Evolutionary conservation across 2,329 filamentous ascomycete species (phyloP), one percentile per base, ranked within the genome.

Genomic region (Neurospora crassa): DNA sequence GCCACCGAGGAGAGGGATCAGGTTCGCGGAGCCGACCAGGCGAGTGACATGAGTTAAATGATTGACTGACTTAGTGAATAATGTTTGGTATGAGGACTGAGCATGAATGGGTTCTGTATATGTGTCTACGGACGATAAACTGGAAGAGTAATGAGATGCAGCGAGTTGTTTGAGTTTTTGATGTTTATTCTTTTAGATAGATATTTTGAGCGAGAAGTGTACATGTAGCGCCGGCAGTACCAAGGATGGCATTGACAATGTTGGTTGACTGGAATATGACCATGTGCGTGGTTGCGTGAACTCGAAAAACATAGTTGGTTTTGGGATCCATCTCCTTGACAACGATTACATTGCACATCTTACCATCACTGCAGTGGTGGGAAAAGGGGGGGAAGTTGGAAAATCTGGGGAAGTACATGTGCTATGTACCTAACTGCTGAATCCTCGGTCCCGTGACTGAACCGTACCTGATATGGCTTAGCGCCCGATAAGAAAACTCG

Each of bases 11-110:
- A 84, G 85, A 47, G 87, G 87, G 3, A 90, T 91, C 73, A 82
- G 88, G 34, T 91, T 91, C 77, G 89, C 88, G 3, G 88, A 90
- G 34, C 76, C 74, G 20, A 79, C 81, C 7, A 73, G 68, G 3
- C 72, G 69, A n/a, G 74, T 59, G 68, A 68, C 69, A 67, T 42
- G 63, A 69, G 47, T 37, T 63, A 24, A 45, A 20, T 11, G 42
- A 43, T 43, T 70, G 34, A 29, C 45, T 67, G 40, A 40, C 47
- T 45, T 68, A 3, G 68, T 68, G 43, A 53, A 59, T 40, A 69
- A 69, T 47, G 42, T 59, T 40, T 63, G 34, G 16, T 59, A 40
- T n/a, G 68, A 45, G 41, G 68, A 63, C 20, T 37, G 45, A 43
- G 59, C 59, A 59, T 63, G 29, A 69, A 69, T 40, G 43, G 40